Conservation (phyloP, 1,284 basidiomycete genomes). For the Cryptococcus sp. region DNA sequence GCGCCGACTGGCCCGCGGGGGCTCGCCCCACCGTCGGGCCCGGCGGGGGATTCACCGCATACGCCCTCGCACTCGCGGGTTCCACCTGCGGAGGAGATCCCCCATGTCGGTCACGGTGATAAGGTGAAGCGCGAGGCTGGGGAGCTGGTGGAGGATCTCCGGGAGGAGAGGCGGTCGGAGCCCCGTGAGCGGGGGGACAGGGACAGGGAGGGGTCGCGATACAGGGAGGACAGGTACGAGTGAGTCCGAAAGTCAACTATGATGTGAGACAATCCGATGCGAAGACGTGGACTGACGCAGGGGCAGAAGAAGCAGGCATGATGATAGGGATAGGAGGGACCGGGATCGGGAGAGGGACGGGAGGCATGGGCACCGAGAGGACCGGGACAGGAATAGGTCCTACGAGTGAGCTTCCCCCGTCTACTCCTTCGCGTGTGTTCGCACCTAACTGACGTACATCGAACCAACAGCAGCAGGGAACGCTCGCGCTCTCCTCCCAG, state of each 20-base stretch:
- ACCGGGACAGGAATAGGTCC: conserved; percentile 18
- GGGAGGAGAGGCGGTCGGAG: conserved; percentile 23
- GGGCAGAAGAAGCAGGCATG: conserved; percentile 2
- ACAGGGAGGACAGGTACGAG: conserved; percentile 13
- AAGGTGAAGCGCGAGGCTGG: conserved; percentile 48
- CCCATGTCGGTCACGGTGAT: conserved; percentile 40
- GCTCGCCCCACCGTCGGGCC: conserved; percentile 3
- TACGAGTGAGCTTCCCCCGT: conserved; percentile 13
- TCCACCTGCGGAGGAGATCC: conserved; percentile 37
- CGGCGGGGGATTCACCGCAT: conserved; percentile 16
- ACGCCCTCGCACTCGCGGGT: conserved; percentile 26
- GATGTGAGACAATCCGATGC: background rate
- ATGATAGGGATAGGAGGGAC: conserved; percentile 10
- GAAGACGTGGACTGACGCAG: too few species aligned
- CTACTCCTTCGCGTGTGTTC: background rate
- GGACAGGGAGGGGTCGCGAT: conserved; percentile 37
- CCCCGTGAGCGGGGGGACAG: conserved; percentile 16
- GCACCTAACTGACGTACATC: background rate
- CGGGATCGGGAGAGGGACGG: conserved; percentile 13
- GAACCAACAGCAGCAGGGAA: conserved; percentile 6
- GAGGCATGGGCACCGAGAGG: conserved; percentile 11
- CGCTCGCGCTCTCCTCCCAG: conserved; percentile 30
- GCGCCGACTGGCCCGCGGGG: conserved; percentile 19
- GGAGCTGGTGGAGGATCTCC: conserved; percentile 45
- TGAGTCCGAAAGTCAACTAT: background rate